Evolutionary conservation across 2,329 filamentous ascomycete genomes (phyloP).

Genomic region (Neoascochyta sp.): DNA sequence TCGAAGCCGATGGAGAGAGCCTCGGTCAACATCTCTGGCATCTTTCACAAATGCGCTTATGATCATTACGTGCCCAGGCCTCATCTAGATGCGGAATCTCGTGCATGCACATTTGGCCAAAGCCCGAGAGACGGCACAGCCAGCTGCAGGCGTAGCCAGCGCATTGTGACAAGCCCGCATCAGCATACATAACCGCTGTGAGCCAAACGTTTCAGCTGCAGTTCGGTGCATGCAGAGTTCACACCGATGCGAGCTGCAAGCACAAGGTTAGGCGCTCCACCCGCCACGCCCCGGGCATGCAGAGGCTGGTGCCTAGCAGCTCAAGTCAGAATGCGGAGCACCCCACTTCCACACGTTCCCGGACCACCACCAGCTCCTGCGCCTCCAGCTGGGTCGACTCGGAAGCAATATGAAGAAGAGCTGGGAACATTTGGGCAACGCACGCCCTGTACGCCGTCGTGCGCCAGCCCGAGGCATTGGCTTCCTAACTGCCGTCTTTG

Average conservation of each 20-base stretch:
- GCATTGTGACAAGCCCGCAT: slow-evolving; percentile 24
- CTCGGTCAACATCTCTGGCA: no score
- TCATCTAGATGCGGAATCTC: no score
- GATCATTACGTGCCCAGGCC: no score
- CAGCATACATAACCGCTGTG: slow-evolving; percentile 23
- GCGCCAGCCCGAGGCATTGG: slow-evolving; percentile 5
- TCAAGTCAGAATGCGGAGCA: neutral
- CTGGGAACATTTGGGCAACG: slow-evolving; percentile 11
- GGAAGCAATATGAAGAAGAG: slow-evolving; percentile 25
- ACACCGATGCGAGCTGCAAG: slow-evolving; percentile 16
- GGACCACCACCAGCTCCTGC: slow-evolving; percentile 2
- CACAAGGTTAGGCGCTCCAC: slow-evolving; percentile 7
- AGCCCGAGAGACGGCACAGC: neutral
- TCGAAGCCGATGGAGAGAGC: no score
- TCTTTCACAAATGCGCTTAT: no score
- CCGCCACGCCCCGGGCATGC: slow-evolving; percentile 4
- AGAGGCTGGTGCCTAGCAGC: slow-evolving; percentile 7
- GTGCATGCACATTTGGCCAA: no score
- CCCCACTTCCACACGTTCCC: neutral
- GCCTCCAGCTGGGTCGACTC: slow-evolving; percentile 1
- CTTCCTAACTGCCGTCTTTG: slow-evolving; percentile 14
- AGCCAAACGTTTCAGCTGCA: slow-evolving; percentile 15
- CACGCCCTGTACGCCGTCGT: slow-evolving; percentile 8
- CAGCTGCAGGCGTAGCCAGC: slow-evolving; percentile 11
- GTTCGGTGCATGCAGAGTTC: slow-evolving; percentile 10